Conservation (phyloP, 2,329 filamentous ascomycete species). For the Teratosphaeria pseudoeucalypti region DNA sequence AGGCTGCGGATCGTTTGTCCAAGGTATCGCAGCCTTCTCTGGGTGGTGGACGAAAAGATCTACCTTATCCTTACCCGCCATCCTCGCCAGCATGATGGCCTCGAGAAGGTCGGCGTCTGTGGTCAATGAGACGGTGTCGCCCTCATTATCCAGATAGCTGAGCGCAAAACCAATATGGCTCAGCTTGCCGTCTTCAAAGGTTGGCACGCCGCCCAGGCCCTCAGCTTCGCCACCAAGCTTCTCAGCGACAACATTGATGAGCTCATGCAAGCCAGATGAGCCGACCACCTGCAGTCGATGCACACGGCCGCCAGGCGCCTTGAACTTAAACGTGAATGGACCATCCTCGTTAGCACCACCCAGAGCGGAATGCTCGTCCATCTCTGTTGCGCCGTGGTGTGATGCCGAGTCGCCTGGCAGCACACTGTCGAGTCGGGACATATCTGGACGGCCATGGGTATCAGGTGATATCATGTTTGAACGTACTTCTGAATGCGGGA, state of each 20-base stretch:
- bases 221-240: constrained; percentile 83
- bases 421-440: constrained; percentile 70
- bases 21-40: constrained; percentile 69
- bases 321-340: constrained; percentile 98
- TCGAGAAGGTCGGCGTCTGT: constrained; percentile 89
- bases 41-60: constrained; percentile 95
- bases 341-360: constrained; percentile 54
- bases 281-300: constrained; percentile 81
- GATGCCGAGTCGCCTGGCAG: constrained; percentile 91
- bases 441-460: constrained; percentile 43
- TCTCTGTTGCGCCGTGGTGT: constrained; percentile 66
- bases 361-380: constrained; percentile 57
- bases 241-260: constrained; percentile 64
- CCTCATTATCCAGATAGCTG: constrained; percentile 94
- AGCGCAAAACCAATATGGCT: constrained; percentile 73
- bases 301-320: constrained; percentile 87
- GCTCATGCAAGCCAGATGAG: constrained; percentile 66
- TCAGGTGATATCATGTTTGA: constrained; percentile 72
- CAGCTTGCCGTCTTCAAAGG: constrained; percentile 68
- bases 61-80: constrained; percentile 76
- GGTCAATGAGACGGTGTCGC: constrained; percentile 92
- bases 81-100: constrained; percentile 73
- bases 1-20: constrained; percentile 51
- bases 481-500: constrained; percentile 55
- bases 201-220: constrained; percentile 68